Conservation (phyloP, 352 stramenopile species). For the Hyaloperonospora brassicae region DNA sequence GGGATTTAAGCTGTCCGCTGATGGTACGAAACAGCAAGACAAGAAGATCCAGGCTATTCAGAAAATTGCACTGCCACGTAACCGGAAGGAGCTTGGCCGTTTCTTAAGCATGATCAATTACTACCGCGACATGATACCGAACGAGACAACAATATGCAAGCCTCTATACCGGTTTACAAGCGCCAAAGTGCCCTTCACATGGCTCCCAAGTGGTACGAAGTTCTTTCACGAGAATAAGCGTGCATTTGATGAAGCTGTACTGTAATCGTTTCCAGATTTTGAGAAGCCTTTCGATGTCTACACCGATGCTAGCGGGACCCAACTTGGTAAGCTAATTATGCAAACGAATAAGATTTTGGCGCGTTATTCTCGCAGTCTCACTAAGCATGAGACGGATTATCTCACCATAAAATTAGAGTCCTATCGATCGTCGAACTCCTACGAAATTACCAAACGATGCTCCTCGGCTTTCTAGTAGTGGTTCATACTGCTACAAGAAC, state of each 20-base stretch:
- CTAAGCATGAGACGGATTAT: constrained; percentile 1
- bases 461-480: background rate
- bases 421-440: constrained; percentile 3
- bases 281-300: background rate
- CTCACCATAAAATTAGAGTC: constrained; percentile 2
- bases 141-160: background rate
- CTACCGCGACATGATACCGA: constrained; percentile 5
- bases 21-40: constrained; percentile 3
- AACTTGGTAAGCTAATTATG: constrained; percentile 1
- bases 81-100: background rate
- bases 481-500: constrained; percentile 6
- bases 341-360: background rate
- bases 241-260: constrained; percentile 1
- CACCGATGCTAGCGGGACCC: background rate
- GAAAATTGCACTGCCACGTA: constrained; percentile 4
- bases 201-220: constrained; percentile 1
- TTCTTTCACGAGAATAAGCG: background rate
- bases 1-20: too few species aligned
- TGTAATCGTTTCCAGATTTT: constrained; percentile 3
- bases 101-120: constrained; percentile 8
- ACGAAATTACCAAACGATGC: constrained; percentile 3
- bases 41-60: constrained; percentile 9
- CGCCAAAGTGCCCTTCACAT: background rate
- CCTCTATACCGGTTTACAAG: constrained; percentile 2
- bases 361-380: background rate